Base-by-base conservation (phyloP, 1,284 basidiomycete species). In the Agaricales sp. region DNA sequence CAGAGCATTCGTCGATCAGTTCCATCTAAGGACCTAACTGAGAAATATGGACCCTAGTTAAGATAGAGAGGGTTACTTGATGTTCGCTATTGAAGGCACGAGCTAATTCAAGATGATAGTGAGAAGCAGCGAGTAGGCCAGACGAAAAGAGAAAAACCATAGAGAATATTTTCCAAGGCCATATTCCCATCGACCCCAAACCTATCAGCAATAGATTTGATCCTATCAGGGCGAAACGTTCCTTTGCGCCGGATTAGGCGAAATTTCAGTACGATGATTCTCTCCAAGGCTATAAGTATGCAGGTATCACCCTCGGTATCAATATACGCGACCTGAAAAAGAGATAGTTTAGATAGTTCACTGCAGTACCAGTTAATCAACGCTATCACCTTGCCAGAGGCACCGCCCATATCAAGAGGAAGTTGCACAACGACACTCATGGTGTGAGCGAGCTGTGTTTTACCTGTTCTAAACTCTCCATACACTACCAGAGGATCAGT, bases 401-500 rank as follows among this genome's bases (percentile, higher is more conserved):
- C 92, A 6, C 92, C 92, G 12, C 92, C 92, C 61, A 93, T 77
- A 50, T 95, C 92, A 2, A 81, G 70, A 19, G 93, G 92, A 26
- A 96, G 75, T 60, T 96, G 93, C 2, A 89, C 69, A 4, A 92
- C 71, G 11, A 96, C 89, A 57, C 88, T 91, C 73, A 95, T 85
- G 4, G 92, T 96, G 66, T 95, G 92, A 21, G 88, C 89, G 39
- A 95, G 71, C 60, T 95, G 92, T 3, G 92, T 95, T 69, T 95
- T 92, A 38, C 88, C 88, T 0, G 89, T 92, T 18, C 87, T 78
- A 61, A 81, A 84, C 62, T 90, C 82, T 49, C 87, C 86, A 57
- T 88, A 87, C 1, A 87, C 85, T 87, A 19, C 47, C 22, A 21
- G 19, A 14, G 8, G 26, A 3, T 46, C 3, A 16, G 38, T 24